A percentile compares a stretch with the other conserved stretches of the same genome.
These are phyloP conservation scores for Pleurotus sapidus DNA, from an alignment of 768 basidiomycete species.

Conservation along the genomic window DNA sequence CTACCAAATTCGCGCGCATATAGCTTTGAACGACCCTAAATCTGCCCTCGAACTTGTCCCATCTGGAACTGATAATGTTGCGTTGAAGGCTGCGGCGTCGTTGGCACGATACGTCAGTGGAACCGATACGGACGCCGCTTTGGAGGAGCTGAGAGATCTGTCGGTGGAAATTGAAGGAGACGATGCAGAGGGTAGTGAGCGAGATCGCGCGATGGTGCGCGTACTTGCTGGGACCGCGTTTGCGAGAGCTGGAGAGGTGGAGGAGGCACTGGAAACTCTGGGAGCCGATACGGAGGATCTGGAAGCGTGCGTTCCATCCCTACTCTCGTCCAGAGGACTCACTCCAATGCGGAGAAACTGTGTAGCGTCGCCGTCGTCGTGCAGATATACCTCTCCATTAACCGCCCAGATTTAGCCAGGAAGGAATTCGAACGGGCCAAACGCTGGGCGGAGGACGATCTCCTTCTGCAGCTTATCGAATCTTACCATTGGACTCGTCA, in stretches of 20 bases:
- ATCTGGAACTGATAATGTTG: constrained; percentile 55
- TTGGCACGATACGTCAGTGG: constrained; percentile 69
- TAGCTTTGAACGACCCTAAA: constrained; percentile 63
- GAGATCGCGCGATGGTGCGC: constrained; percentile 70
- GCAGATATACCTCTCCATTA: constrained; percentile 89
- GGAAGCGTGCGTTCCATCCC: constrained; percentile 68
- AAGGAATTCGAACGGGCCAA: constrained; percentile 83
- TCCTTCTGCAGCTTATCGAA: constrained; percentile 87
- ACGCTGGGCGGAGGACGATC: constrained; percentile 85
- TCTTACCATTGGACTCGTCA: constrained; percentile 74
- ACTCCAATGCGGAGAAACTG: too few species aligned
- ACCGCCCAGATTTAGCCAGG: constrained; percentile 83
- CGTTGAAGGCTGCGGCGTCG: constrained; percentile 67
- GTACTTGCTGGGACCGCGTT: constrained; percentile 89
- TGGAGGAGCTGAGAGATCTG: constrained; percentile 84
- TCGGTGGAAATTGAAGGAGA: constrained; percentile 85
- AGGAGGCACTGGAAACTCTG: constrained; percentile 91
- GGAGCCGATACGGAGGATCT: constrained; percentile 70
- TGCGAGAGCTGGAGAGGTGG: constrained; percentile 76
- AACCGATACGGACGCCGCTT: constrained; percentile 44
- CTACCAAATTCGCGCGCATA: constrained; percentile 75
- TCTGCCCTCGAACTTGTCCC: constrained; percentile 58
- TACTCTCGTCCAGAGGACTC: neutral
- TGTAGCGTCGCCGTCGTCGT: constrained; percentile 75
- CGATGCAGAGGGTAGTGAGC: constrained; percentile 62